Evolutionary conservation across 345 rosid species (phyloP).

Genomic region (Salix dunnii): DNA sequence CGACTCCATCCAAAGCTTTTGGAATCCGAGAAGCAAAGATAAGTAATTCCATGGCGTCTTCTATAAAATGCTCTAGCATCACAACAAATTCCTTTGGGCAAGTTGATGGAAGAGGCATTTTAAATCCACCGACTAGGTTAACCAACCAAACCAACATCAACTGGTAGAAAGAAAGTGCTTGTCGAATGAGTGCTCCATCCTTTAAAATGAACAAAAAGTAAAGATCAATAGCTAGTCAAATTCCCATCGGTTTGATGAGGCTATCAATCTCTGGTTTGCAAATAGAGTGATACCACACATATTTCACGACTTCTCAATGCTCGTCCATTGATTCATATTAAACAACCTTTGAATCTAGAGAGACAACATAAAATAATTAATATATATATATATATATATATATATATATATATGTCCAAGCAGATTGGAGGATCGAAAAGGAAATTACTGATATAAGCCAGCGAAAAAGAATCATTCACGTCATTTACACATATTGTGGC

Average conservation of each 20-base stretch:
- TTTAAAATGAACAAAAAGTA: conserved; percentile 17
- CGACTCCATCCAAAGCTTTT: too few species aligned
- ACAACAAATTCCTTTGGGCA: too few species aligned
- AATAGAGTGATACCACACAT: too few species aligned
- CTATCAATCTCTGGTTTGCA: too few species aligned
- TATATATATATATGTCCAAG: background rate
- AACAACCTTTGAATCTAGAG: too few species aligned
- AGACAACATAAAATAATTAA: background rate
- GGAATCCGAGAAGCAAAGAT: too few species aligned
- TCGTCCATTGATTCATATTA: background rate
- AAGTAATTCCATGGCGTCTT: too few species aligned
- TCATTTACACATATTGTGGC: background rate
- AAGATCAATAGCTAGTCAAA: background rate
- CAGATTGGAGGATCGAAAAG: background rate
- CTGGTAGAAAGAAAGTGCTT: conserved; percentile 80
- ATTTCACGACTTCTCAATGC: background rate
- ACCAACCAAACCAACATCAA: too few species aligned
- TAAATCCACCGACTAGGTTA: too few species aligned
- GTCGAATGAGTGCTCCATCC: conserved; percentile 80
- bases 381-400: too few species aligned
- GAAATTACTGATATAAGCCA: background rate
- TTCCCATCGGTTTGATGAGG: background rate
- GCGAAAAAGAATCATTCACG: background rate
- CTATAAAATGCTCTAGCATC: too few species aligned
- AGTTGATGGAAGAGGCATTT: too few species aligned